Evolutionary conservation across 108 stramenopile species (phyloP).

Genomic region (Tribonema minus): DNA sequence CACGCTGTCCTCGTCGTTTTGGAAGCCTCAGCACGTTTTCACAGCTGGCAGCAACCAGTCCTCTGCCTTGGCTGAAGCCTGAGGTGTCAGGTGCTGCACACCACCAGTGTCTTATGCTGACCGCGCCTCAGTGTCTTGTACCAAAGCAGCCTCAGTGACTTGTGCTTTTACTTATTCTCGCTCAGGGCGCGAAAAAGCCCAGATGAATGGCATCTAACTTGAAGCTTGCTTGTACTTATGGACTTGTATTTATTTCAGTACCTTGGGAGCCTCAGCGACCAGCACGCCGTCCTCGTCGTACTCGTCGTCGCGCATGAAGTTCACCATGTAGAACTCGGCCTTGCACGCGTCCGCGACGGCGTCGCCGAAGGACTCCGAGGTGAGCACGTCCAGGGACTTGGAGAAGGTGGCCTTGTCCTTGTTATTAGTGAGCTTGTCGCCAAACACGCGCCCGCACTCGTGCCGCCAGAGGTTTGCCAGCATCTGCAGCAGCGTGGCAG

Average conservation of each 20-base stretch:
- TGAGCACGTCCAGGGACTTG: slow-evolving; percentile 60
- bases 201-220: too few relatives aligned
- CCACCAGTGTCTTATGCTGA: too few relatives aligned
- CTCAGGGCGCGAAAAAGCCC: too few relatives aligned
- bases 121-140: too few relatives aligned
- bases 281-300: slow-evolving; percentile 76
- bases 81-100: too few relatives aligned
- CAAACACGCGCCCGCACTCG: slow-evolving; percentile 80
- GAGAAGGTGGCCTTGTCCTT: slow-evolving; percentile 74
- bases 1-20: slow-evolving; percentile 71
- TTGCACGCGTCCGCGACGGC: slow-evolving; percentile 24
- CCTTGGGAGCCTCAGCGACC: slow-evolving; percentile 74
- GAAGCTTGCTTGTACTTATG: too few relatives aligned
- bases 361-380: slow-evolving; percentile 56
- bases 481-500: slow-evolving; percentile 58
- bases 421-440: slow-evolving; percentile 74
- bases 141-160: too few relatives aligned
- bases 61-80: too few relatives aligned
- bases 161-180: too few relatives aligned
- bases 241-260: too few relatives aligned
- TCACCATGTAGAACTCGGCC: slow-evolving; percentile 71
- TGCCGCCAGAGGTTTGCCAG: slow-evolving; percentile 74
- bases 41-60: too few relatives aligned
- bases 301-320: slow-evolving; percentile 76
- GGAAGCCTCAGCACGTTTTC: too few relatives aligned